These are phyloP conservation scores for Clonostachys rosea DNA, from an alignment of 2,329 filamentous ascomycete genomes.

Conservation along the genomic window DNA sequence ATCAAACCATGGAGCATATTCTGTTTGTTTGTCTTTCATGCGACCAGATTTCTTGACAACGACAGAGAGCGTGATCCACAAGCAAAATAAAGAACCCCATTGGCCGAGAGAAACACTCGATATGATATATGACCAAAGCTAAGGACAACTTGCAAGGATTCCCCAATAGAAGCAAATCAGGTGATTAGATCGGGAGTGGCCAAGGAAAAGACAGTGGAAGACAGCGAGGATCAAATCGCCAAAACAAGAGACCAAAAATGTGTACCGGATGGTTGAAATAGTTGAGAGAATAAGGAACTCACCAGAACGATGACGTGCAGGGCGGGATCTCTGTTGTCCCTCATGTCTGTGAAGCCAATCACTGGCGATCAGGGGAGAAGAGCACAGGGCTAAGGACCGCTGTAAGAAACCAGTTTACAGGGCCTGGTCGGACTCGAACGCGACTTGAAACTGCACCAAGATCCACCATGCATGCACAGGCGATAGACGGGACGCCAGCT, in stretches of 20 bases:
- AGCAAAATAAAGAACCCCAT: too few species aligned
- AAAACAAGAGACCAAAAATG: not conserved
- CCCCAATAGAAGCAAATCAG: not conserved
- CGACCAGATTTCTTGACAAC: too few species aligned
- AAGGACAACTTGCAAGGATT: too few species aligned
- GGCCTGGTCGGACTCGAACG: too few species aligned
- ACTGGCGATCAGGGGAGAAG: not conserved
- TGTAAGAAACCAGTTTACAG: too few species aligned
- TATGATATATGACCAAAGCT: not conserved
- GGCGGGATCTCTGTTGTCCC: slow-evolving; percentile 34
- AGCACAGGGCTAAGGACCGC: not conserved
- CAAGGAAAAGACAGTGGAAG: not conserved
- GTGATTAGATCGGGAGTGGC: not conserved
- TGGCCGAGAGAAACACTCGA: not conserved
- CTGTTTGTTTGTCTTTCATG: too few species aligned
- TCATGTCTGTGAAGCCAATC: slow-evolving; percentile 9
- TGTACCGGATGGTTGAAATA: too few species aligned
- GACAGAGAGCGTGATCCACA: too few species aligned
- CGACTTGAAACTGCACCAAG: too few species aligned
- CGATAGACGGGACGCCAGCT: too few species aligned
- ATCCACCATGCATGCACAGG: too few species aligned
- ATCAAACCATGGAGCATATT: too few species aligned
- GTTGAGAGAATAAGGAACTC: slow-evolving; percentile 25
- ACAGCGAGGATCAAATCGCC: slow-evolving; percentile 1
- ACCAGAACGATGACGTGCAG: slow-evolving; percentile 75